Conservation (phyloP, 345 rosid species). For the Boechera retrofracta region DNA sequence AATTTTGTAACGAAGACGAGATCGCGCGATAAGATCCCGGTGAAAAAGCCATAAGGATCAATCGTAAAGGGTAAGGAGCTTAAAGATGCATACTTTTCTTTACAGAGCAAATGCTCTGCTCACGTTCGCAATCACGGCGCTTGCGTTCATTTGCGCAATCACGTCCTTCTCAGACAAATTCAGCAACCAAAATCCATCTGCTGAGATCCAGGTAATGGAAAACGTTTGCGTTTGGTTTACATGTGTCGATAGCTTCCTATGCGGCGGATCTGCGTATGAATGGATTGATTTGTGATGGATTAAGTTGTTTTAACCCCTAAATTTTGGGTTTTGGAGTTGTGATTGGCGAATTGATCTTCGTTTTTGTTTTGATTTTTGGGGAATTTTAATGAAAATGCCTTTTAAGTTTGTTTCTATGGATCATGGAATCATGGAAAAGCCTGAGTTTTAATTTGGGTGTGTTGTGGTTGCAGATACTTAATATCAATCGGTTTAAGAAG, state of each 20-base stretch:
- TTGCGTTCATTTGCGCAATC: constrained; percentile 85
- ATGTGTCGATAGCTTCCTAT: neutral
- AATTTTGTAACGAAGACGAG: constrained; percentile 24
- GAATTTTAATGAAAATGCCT: neutral
- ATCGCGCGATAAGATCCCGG: constrained; percentile 1
- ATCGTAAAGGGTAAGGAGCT: neutral
- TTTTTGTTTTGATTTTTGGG: neutral
- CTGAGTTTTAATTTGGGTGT: neutral
- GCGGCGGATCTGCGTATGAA: constrained; percentile 24
- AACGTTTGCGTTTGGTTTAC: neutral
- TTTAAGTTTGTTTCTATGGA: neutral
- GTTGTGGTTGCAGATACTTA: constrained; percentile 66
- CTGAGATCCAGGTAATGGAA: constrained; percentile 73
- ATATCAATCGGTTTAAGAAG: constrained; percentile 88
- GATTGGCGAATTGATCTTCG: neutral
- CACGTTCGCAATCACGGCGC: constrained; percentile 77
- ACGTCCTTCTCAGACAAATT: constrained; percentile 87
- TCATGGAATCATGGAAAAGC: neutral
- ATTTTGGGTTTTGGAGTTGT: constrained; percentile 31
- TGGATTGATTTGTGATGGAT: constrained; percentile 21
- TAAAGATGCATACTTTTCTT: constrained; percentile 84
- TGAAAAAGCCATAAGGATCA: neutral
- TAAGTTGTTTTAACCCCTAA: constrained; percentile 1
- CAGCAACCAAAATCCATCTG: constrained; percentile 77
- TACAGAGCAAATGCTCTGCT: constrained; percentile 90